These are phyloP conservation scores for Bryum argenteum DNA, from an alignment of 225 moss, liverwort and hornwort species.

Conservation along the genomic window DNA sequence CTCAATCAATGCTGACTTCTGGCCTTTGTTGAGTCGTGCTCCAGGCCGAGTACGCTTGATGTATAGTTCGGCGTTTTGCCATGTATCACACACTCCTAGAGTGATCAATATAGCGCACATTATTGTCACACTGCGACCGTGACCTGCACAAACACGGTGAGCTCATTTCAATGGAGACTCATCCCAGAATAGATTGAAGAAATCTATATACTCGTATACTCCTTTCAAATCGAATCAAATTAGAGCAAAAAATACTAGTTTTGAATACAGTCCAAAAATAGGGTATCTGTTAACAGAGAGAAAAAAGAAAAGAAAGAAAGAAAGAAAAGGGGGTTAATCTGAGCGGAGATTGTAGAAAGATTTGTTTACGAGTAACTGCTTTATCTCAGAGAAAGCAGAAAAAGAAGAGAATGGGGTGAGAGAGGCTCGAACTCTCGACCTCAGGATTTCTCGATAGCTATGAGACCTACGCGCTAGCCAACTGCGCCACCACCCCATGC, in stretches of 20 bases:
- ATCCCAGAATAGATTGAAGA: too few species aligned
- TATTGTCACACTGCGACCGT: conserved; percentile 91
- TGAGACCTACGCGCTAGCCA: conserved; percentile 83
- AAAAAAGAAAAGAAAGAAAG: too few species aligned
- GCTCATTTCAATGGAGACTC: background rate
- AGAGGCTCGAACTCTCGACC: conserved; percentile 99
- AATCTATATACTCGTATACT: too few species aligned
- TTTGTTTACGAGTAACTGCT: too few species aligned
- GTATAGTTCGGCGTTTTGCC: conserved; percentile 62
- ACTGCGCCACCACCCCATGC: conserved; percentile 65
- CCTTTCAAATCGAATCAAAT: too few species aligned
- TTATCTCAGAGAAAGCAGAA: too few species aligned
- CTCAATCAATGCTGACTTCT: conserved; percentile 60
- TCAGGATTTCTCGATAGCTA: conserved; percentile 83
- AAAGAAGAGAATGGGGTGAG: conserved; percentile 60
- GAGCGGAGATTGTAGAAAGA: too few species aligned
- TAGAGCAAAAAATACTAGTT: too few species aligned
- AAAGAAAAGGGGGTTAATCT: too few species aligned
- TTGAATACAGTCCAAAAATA: too few species aligned
- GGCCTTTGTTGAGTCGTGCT: conserved; percentile 73
- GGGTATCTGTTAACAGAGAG: too few species aligned
- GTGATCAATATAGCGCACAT: conserved; percentile 87
- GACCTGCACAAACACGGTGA: conserved; percentile 52
- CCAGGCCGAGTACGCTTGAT: conserved; percentile 66
- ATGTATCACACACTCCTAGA: conserved; percentile 66